Percentiles rank a stretch among this genome's conserved stretches.
Evolutionary conservation across 2,329 filamentous ascomycete species (phyloP).

Genomic region (Trichoderma cornu-damae): DNA sequence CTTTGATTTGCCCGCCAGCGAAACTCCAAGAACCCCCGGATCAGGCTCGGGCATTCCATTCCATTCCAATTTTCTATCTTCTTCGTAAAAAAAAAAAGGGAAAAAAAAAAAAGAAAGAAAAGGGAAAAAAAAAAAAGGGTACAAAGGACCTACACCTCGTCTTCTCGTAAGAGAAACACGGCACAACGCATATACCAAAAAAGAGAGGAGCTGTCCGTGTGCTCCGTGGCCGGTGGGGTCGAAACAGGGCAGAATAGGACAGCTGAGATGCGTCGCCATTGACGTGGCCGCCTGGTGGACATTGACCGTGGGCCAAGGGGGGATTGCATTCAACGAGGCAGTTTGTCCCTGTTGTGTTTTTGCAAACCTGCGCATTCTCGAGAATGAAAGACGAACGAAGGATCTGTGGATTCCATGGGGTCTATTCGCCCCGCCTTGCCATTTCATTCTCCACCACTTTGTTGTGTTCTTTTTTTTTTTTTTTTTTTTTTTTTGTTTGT

Average conservation of each 20-base stretch:
- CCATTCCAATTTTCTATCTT: too few species aligned
- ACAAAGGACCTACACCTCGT: neutral
- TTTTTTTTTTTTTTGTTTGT: neutral
- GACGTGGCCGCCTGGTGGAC: neutral
- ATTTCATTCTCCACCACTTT: conserved; percentile 11
- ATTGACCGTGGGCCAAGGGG: neutral
- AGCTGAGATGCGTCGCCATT: neutral
- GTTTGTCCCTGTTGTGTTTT: neutral
- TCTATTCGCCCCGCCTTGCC: neutral
- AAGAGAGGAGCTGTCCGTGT: neutral
- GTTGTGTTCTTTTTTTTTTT: neutral
- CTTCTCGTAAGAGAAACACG: neutral
- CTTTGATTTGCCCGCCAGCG: neutral
- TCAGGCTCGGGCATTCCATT: neutral
- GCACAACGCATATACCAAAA: neutral
- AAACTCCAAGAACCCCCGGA: neutral
- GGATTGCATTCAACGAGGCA: neutral
- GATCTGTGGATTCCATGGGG: neutral
- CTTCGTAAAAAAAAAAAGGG: too few species aligned
- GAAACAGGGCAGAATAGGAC: neutral
- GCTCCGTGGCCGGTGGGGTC: neutral
- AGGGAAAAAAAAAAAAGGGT: neutral
- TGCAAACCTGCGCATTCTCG: neutral
- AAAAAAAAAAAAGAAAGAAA: too few species aligned
- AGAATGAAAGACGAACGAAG: neutral